These are phyloP conservation scores for Aspergillus wentii DNA, from an alignment of 495 filamentous ascomycete genomes.

Conservation along the genomic window DNA sequence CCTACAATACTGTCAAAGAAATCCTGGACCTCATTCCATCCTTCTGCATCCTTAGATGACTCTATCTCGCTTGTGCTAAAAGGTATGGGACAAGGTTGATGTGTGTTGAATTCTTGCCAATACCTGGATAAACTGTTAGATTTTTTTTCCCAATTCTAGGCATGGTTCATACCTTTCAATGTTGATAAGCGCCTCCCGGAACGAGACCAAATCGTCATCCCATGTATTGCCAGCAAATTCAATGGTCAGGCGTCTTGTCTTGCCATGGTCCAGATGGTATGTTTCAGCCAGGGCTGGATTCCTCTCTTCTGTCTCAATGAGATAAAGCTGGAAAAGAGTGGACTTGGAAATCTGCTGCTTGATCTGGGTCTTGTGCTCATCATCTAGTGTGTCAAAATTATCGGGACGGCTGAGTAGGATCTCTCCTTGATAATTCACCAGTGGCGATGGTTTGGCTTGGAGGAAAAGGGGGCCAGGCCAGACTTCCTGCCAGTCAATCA, in stretches of 20 bases:
- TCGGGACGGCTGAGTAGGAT: constrained; percentile 19
- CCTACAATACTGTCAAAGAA: constrained; percentile 26
- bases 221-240: constrained; percentile 25
- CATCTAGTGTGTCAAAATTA: constrained; percentile 19
- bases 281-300: constrained; percentile 14
- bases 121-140: constrained; percentile 11
- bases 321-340: constrained; percentile 21
- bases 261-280: constrained; percentile 24
- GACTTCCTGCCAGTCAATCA: constrained; percentile 35
- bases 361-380: constrained; percentile 18
- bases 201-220: constrained; percentile 30
- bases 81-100: constrained; percentile 21
- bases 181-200: constrained; percentile 25
- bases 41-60: constrained; percentile 23
- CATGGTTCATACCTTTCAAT: constrained; percentile 15
- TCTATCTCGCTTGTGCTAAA: constrained; percentile 27
- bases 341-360: constrained; percentile 22
- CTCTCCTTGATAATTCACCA: constrained; percentile 25
- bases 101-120: constrained; percentile 22
- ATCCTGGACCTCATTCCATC: constrained; percentile 33
- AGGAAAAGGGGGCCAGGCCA: constrained; percentile 27
- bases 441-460: constrained; percentile 19
- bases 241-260: constrained; percentile 20
- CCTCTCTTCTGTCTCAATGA: constrained; percentile 15
- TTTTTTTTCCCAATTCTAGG: not conserved